Evolutionary conservation across 352 stramenopile species (phyloP), one percentile per base, ranked within the genome.

Genomic region (Blastocystis sp.): DNA sequence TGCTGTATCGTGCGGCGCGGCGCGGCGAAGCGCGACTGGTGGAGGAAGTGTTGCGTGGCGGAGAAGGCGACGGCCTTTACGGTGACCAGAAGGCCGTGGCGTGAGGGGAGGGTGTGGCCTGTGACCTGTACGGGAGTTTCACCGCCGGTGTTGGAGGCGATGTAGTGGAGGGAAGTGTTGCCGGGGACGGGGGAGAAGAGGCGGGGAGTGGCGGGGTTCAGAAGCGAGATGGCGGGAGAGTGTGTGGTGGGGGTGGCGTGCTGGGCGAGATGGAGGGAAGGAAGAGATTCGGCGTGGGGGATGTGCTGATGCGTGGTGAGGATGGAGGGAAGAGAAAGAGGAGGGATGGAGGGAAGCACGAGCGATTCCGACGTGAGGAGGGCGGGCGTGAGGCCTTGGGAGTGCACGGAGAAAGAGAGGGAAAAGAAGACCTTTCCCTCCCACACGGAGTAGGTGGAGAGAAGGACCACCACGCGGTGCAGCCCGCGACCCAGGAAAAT

Each of bases 391-490:
- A 38, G 48, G 38, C 57, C 42, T 10, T 59, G 42, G 2, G 57
- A 14, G 21, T 52, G 42, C 9, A 42, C 57, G 0, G 45, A 28
- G 45, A 69, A 84, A 28, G 52, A 84, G 10, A 84, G 21, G 42
- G 74, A 40, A 42, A 84, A 66, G 45, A 43, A 66, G 34, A 54
- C 10, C 10, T 69, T 57, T 7, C 48, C 48, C 48, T 57, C 48
- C 48, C 48, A 57, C 48, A 57, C 60, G 11, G 66, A n/a, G 2
- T 11, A 38, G 19, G 66, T 40, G 21, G 60, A 28, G 48, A 34
- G 10, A 52, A 69, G 66, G 6, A 84, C 48, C 11, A 48, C 57
- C 2, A 84, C 6, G 1, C 74, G 74, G 48, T 84, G 74, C n/a
- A 57, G 48, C 0, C 52, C 57, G 48, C n/a, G 3, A 24, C 52